phyloP scores from a whole-genome alignment of 2,329 filamentous ascomycete genomes.

The Beauveria sp. region DNA sequence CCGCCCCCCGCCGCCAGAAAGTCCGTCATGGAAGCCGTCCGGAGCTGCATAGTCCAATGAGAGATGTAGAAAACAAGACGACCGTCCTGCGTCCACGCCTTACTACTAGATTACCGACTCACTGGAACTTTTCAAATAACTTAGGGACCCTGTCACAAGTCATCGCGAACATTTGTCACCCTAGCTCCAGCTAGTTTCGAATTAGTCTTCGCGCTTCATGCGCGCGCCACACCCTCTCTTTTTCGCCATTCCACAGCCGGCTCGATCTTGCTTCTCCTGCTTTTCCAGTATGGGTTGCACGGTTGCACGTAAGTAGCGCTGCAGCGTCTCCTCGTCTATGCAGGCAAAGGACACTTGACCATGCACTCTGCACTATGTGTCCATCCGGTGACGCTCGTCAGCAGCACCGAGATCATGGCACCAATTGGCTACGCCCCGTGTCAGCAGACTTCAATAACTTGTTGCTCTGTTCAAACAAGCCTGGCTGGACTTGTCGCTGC shows the following conservation, averaged over 20 bases:
- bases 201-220: neutral
- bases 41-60: too few species aligned
- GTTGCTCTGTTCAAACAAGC: neutral
- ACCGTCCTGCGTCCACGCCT: too few species aligned
- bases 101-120: too few species aligned
- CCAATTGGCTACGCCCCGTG: neutral
- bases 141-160: too few species aligned
- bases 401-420: neutral
- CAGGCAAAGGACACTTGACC: conserved; percentile 1
- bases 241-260: neutral
- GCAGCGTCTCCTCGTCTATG: neutral
- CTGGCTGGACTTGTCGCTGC: neutral
- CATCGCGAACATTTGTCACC: too few species aligned
- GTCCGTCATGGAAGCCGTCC: too few species aligned
- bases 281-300: neutral
- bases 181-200: neutral
- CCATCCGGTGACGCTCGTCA: neutral
- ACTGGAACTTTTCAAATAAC: too few species aligned
- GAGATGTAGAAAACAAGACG: too few species aligned
- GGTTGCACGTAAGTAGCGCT: neutral
- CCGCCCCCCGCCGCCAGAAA: too few species aligned
- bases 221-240: neutral
- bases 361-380: neutral
- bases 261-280: neutral
- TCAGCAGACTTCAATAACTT: neutral